A percentile compares a stretch with the other conserved stretches of the same genome.
Evolutionary conservation across 306 rosid species (phyloP).

Genomic region (Cyamopsis tetragonoloba): DNA sequence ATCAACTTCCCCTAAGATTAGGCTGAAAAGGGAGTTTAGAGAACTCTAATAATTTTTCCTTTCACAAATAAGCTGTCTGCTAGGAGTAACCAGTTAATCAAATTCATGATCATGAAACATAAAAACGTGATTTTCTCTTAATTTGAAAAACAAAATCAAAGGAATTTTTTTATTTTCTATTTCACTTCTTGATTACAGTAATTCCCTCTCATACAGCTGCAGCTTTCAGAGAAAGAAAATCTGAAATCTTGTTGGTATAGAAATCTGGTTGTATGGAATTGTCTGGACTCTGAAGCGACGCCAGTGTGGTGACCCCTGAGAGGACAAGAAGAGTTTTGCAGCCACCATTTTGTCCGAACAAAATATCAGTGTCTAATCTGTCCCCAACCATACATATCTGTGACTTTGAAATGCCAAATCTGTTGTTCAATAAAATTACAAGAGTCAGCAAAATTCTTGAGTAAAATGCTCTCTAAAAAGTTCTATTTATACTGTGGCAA

Average conservation of each 20-base stretch:
- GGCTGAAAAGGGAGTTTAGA: no score
- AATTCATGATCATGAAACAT: not conserved
- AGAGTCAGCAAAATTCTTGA: conserved; percentile 6
- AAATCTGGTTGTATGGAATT: conserved; percentile 88
- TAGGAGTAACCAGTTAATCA: no score
- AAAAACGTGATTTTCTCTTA: not conserved
- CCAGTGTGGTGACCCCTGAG: conserved; percentile 74
- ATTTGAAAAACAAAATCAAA: not conserved
- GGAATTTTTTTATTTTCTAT: not conserved
- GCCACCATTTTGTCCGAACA: conserved; percentile 97
- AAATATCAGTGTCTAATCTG: conserved; percentile 91
- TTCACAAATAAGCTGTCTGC: no score
- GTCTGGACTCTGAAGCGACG: conserved; percentile 70
- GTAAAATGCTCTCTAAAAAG: not conserved
- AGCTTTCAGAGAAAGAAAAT: conserved; percentile 73
- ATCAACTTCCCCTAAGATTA: no score
- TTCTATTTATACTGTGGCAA: no score
- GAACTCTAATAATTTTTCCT: no score
- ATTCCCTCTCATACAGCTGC: conserved; percentile 52
- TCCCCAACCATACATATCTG: conserved; percentile 98
- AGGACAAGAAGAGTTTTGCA: conserved; percentile 96
- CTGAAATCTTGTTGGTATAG: conserved; percentile 82
- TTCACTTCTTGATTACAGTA: not conserved
- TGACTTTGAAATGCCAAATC: conserved; percentile 86
- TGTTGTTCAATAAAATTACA: conserved; percentile 32